phyloP scores from a whole-genome alignment of 1,284 basidiomycete species.

The Pseudozyma thailandica region DNA sequence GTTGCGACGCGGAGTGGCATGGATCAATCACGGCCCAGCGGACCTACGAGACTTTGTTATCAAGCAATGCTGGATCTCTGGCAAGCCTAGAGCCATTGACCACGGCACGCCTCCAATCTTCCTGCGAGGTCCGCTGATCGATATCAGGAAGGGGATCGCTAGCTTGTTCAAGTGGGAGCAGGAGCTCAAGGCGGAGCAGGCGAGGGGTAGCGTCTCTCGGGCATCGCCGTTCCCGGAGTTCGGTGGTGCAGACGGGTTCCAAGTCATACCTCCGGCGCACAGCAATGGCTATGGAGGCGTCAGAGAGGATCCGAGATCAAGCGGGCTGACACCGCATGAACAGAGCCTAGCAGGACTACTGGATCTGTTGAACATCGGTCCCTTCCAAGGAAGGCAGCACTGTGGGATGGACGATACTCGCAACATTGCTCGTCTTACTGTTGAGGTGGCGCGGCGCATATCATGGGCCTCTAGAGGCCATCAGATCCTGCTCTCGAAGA shows the following conservation, averaged over 20 bases:
- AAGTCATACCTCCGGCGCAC: conserved; percentile 28
- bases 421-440: conserved; percentile 69
- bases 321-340: conserved; percentile 37
- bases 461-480: conserved; percentile 12
- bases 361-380: conserved; percentile 44
- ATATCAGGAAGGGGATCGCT: conserved; percentile 66
- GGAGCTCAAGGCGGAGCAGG: conserved; percentile 21
- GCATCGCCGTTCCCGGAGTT: conserved; percentile 18
- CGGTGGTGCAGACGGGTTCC: conserved; percentile 47
- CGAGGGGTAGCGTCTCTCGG: conserved; percentile 6
- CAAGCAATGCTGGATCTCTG: conserved; percentile 82
- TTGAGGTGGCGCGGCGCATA: conserved; percentile 42
- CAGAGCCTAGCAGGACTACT: conserved; percentile 52
- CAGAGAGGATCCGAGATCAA: conserved; percentile 16
- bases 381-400: conserved; percentile 69
- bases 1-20: conserved; percentile 60
- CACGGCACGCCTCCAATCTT: conserved; percentile 49
- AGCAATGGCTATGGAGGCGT: not conserved
- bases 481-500: conserved; percentile 29
- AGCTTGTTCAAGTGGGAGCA: conserved; percentile 45
- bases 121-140: conserved; percentile 54
- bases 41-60: conserved; percentile 81
- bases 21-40: conserved; percentile 72
- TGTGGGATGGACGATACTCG: conserved; percentile 70
- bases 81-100: not conserved